Evolutionary conservation across 177 flowering plant genomes (phyloP), one percentile per base, ranked within the genome.

Genomic region (Vitis hybrid): DNA sequence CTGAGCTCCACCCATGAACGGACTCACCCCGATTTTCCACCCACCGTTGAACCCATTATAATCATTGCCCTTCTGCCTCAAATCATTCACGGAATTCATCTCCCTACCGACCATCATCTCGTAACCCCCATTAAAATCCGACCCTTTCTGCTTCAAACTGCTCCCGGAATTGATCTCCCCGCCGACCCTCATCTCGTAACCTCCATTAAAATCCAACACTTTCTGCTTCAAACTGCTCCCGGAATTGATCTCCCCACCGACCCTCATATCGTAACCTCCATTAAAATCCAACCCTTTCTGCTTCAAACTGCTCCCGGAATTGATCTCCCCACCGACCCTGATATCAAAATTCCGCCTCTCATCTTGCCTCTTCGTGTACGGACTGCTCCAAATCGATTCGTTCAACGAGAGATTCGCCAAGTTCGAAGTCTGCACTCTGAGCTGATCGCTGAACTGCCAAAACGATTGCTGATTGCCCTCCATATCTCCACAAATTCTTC

Each of bases 361-460:
- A 27, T 88, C 90, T 21, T 85, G 70, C 58, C 79, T 72, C 75
- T 87, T 89, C 9, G 66, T 81, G 52, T 68, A 82, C 3, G 82
- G 74, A 30, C 64, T 80, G 74, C 93, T 80, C 97, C 97, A 93
- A 6, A 92, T 90, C 2, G 87, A 85, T 13, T 94, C 97, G 73
- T 88, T 91, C 68, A 88, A 74, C 1, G 96, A 86, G 11, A 92
- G 84, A 61, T 84, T 85, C 1, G 88, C 78, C 17, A 91, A 68
- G 66, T 71, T 87, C 9, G 86, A 69, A 2, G 77, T 61, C 24
- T 89, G 93, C 9, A 85, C 70, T 9, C 98, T 78, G 9, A 95
- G 90, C 73, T 91, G 90, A 65, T 95, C 99, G 61, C 98, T 90
- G 88, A 93, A 95, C 55, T 90, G 95, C 83, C 83, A 89, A 64